Evolutionary conservation across 2,329 filamentous ascomycete species (phyloP), one percentile per base, ranked within the genome.

Genomic region (Venturia pyrina): DNA sequence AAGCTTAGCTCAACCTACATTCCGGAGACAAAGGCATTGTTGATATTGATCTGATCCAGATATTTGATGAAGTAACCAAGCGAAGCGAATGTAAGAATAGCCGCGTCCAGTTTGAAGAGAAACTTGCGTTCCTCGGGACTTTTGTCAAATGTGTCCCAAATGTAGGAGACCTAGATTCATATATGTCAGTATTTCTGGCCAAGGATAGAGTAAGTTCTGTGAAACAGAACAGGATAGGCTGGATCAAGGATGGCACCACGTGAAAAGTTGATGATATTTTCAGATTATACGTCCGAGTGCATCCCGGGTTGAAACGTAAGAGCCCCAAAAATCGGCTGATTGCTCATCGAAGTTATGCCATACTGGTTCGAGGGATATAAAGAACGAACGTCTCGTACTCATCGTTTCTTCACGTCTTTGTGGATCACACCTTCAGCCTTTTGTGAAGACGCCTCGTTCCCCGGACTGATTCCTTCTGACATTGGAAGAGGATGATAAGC

Each of bases 91-190:
- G 79, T 79, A 17, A 82, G 69, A 43, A 83, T 75, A 1, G 75
- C 77, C 8, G 74, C 71, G 69, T 82, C 80, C 24, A 82, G 70
- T 68, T 82, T 82, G 68, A 79, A 79, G 4, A 82, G 69, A 43
- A 82, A 73, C 44, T 73, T 72, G 3, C 79, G 75, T 69, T 83
- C 80, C 66, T 81, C 77, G 0, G 77, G 79, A 4, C 77, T 75
- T 66, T 82, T 82, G 69, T 82, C 81, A 37, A 81, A 76, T 1
- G 76, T 79, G 71, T 83, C 81, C 80, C 80, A 82, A 65, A 83
- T 72, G 64, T 81, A 82, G 68, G 76, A 77, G 43, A 66, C 41
- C 65, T 60, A 76, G 72, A 19, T 21, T 3, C 17, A 53, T 28
- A 37, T 6, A 19, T 57, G 32, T 59, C 13, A 59, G 10, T 37